A percentile compares a stretch with the other conserved stretches of the same genome.
These are phyloP conservation scores for Pachysolen tannophilus DNA, from an alignment of 805 yeast genomes.

Conservation along the genomic window DNA sequence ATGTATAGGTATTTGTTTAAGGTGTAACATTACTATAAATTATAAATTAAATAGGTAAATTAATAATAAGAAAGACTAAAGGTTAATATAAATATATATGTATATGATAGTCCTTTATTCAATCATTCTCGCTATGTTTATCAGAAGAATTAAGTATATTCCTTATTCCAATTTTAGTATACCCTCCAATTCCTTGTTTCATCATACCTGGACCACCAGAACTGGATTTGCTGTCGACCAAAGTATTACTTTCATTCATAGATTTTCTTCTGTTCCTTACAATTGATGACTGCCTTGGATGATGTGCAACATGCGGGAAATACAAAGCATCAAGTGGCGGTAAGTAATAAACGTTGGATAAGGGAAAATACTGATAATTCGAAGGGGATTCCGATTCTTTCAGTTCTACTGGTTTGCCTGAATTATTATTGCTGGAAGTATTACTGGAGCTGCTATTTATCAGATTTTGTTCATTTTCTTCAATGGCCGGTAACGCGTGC, in stretches of 20 bases:
- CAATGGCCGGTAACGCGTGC: neutral
- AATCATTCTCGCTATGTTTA: no score
- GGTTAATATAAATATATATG: no score
- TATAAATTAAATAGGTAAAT: no score
- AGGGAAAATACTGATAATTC: constrained; percentile 34
- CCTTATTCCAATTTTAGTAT: no score
- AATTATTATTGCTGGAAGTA: neutral
- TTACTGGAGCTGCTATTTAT: neutral
- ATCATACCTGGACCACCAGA: no score
- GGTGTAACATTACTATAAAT: no score
- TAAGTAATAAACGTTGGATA: constrained; percentile 34
- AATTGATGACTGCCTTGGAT: constrained; percentile 11
- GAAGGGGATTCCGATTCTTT: constrained; percentile 2
- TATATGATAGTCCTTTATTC: no score
- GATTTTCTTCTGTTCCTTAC: constrained; percentile 6
- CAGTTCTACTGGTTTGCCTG: neutral
- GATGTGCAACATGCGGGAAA: constrained; percentile 40
- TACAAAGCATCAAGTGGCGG: constrained; percentile 43
- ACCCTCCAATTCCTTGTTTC: no score
- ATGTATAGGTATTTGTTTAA: no score
- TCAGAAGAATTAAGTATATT: no score
- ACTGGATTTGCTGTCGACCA: neutral
- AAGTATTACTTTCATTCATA: neutral
- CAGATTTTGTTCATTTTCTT: neutral
- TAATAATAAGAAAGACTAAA: no score